Base-by-base conservation (phyloP, 768 basidiomycete genomes). In the Naganishia onofrii region DNA sequence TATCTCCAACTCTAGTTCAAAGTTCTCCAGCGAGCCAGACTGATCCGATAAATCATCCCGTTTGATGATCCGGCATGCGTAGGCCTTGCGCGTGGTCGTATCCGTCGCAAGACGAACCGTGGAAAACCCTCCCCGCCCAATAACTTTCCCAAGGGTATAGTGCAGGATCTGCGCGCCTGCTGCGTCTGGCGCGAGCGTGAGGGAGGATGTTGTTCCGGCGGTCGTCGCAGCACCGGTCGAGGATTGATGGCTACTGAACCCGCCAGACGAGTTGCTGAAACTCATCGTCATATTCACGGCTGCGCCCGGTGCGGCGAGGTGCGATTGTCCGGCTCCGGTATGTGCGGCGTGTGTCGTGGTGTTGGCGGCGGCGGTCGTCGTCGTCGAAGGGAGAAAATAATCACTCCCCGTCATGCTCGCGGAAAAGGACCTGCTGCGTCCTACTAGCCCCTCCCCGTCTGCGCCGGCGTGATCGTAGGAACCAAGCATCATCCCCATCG, bases 81-180 rank as follows among this genome's bases (percentile, higher is more conserved):
- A 87, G 2, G 87, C 82, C 55, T 85, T 84, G 36, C 88, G 90
- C 1, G 89, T 88, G 3, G 85, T 80, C 8, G 87, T 84, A 10
- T 86, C 85, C 3, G 81, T 86, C 1, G 89, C 93, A 7, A 86
- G 85, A 65, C 90, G 83, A 70, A 95, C 90, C 70, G 87, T 87
- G 17, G 91, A 91, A 78, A 92, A 91, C 8, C 87, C 89, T 10
- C 93, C 93, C 70, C 86, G 84, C 29, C 90, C 93, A 15, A 95
- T 85, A 73, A 89, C 83, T 34, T 84, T 84, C 19, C 91, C 93
- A 0, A 96, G 85, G 8, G 84, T 86, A 77, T 92, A 94, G 12
- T 89, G 88, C 0, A 86, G 84, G 13, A 93, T 84, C 28, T 82
- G 76, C 65, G 88, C 84, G 2, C 90, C 90, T 74, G 89, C 88